phyloP scores from a whole-genome alignment of 2,329 filamentous ascomycete genomes.

The Aspergillus fumigatus region DNA sequence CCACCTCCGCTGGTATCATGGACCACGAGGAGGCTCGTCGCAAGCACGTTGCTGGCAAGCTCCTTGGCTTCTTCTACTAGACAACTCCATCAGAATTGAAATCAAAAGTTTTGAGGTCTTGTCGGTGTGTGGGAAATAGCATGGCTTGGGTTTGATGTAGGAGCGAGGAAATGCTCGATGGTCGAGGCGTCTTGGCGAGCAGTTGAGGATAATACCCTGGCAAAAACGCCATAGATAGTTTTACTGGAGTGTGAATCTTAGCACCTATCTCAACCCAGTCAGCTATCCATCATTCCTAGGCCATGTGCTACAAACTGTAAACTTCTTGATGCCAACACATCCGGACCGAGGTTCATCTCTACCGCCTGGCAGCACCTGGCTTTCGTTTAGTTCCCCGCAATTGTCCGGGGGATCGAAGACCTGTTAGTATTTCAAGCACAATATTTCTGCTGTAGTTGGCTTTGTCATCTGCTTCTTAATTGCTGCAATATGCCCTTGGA shows the following conservation, averaged over 20 bases:
- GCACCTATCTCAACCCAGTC: constrained; percentile 8
- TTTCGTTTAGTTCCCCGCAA: constrained; percentile 16
- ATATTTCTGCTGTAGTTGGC: background rate
- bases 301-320: background rate
- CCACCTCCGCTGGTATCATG: constrained; percentile 99
- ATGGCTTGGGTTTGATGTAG: constrained; percentile 11
- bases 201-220: constrained; percentile 22
- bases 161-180: constrained; percentile 17
- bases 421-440: background rate
- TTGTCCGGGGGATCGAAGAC: background rate
- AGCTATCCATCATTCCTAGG: background rate
- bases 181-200: constrained; percentile 18
- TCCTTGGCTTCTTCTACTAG: constrained; percentile 99
- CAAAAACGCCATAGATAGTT: constrained; percentile 24
- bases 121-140: constrained; percentile 21
- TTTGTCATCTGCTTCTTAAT: background rate
- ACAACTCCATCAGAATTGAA: constrained; percentile 17
- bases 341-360: constrained; percentile 8
- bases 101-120: constrained; percentile 26
- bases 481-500: constrained; percentile 56
- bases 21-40: constrained; percentile 99
- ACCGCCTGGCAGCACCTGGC: constrained; percentile 5
- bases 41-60: constrained; percentile 99
- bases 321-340: background rate
- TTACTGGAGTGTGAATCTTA: constrained; percentile 15